Conservation (phyloP, 768 basidiomycete species). For the Xanthoconium stramineum region DNA sequence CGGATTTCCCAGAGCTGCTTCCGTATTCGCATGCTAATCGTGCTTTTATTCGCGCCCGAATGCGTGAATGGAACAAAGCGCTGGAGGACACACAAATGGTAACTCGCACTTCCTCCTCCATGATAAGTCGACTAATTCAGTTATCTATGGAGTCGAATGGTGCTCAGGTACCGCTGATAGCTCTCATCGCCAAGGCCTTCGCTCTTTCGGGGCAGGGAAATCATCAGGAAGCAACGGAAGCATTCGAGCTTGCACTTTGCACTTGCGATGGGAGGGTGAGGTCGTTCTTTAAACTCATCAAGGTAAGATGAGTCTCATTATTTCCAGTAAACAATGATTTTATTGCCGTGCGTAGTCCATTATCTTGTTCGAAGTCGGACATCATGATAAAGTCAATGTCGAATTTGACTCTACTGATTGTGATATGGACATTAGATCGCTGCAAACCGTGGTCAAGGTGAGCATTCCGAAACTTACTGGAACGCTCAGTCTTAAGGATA, state of each 20-base stretch:
- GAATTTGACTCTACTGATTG: neutral
- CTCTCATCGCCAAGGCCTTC: neutral
- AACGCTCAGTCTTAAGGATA: neutral
- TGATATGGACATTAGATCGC: neutral
- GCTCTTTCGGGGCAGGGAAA: neutral
- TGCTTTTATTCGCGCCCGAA: slow-evolving; percentile 5
- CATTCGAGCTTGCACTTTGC: neutral
- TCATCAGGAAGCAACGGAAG: neutral
- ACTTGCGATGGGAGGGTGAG: neutral
- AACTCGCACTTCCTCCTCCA: neutral
- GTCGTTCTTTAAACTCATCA: neutral
- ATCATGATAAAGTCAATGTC: neutral
- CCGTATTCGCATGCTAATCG: slow-evolving; percentile 1
- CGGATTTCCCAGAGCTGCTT: neutral
- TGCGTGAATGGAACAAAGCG: neutral
- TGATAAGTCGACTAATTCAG: neutral
- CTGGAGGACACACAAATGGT: slow-evolving; percentile 1
- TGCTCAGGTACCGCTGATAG: neutral
- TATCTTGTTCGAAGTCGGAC: slow-evolving; percentile 1
- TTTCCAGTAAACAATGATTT: neutral
- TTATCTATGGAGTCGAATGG: neutral
- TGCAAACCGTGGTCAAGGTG: neutral
- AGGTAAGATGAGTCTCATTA: neutral
- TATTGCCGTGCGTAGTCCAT: neutral
- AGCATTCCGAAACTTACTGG: neutral